Conservation (phyloP, 768 basidiomycete species). For the Podaxis sp. region DNA sequence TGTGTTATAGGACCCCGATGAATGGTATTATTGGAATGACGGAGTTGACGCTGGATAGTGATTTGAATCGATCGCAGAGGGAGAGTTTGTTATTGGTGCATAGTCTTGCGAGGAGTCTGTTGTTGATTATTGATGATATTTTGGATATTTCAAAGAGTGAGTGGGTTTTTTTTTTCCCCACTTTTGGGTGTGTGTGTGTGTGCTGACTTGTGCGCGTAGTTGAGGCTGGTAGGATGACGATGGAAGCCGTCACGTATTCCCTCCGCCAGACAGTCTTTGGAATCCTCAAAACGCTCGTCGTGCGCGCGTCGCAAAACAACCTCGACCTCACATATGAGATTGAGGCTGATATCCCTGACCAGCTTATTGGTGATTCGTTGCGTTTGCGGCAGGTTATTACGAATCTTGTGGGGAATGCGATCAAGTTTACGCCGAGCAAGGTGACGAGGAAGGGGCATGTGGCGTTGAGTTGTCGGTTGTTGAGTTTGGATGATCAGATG, state of each 20-base stretch:
- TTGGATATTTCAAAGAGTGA: constrained; percentile 99
- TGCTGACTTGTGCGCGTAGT: constrained; percentile 43
- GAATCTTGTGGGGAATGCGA: constrained; percentile 91
- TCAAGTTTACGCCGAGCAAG: constrained; percentile 92
- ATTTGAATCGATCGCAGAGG: constrained; percentile 88
- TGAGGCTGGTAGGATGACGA: constrained; percentile 99
- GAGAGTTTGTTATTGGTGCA: constrained; percentile 96
- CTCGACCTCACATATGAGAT: constrained; percentile 95
- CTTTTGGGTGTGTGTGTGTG: neutral
- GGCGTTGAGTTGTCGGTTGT: constrained; percentile 77
- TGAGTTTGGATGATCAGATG: constrained; percentile 74
- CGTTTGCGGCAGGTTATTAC: constrained; percentile 94
- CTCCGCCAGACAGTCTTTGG: constrained; percentile 96
- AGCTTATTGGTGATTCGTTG: constrained; percentile 93
- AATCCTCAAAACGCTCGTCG: constrained; percentile 96
- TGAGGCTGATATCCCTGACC: constrained; percentile 93
- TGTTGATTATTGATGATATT: constrained; percentile 98
- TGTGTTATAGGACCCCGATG: constrained; percentile 84
- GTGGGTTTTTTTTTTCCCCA: constrained; percentile 26
- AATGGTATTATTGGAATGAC: constrained; percentile 99
- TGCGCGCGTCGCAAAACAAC: constrained; percentile 95
- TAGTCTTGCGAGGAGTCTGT: constrained; percentile 84
- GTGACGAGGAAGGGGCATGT: constrained; percentile 81
- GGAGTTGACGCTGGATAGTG: constrained; percentile 93
- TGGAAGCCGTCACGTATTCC: constrained; percentile 98